phyloP scores from a whole-genome alignment of 2,329 filamentous ascomycete genomes.

The Waltergamsia citrina region DNA sequence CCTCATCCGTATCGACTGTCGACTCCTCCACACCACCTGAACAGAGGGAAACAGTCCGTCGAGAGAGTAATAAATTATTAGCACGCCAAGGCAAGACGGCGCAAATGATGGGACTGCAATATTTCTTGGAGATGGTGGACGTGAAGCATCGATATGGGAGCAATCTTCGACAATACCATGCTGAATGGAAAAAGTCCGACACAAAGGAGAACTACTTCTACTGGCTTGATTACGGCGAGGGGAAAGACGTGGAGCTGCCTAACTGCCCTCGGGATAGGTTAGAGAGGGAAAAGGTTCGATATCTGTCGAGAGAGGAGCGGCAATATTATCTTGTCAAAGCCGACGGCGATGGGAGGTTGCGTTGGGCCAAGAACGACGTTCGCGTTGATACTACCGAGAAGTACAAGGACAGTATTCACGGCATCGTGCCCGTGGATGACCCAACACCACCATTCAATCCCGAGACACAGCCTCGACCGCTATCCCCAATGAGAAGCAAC shows the following conservation, averaged over 20 bases:
- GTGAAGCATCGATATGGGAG: conserved; percentile 80
- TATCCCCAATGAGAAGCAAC: conserved; percentile 7
- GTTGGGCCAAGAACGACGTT: conserved; percentile 76
- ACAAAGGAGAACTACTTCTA: conserved; percentile 89
- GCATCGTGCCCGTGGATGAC: conserved; percentile 56
- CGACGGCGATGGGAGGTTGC: conserved; percentile 64
- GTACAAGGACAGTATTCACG: conserved; percentile 73
- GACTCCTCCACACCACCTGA: conserved; percentile 22
- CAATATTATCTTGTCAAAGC: conserved; percentile 72
- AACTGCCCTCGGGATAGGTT: conserved; percentile 65
- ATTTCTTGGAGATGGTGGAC: conserved; percentile 81
- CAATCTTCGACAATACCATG: conserved; percentile 73
- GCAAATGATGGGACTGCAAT: conserved; percentile 75
- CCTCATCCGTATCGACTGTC: conserved; percentile 20
- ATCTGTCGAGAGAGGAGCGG: conserved; percentile 74
- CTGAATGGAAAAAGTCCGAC: conserved; percentile 68
- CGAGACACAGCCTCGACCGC: conserved; percentile 7
- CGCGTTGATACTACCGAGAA: conserved; percentile 67
- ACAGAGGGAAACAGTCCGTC: conserved; percentile 25
- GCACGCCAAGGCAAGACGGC: conserved; percentile 53
- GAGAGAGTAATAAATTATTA: conserved; percentile 37
- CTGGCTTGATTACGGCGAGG: conserved; percentile 80
- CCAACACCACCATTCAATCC: conserved; percentile 42
- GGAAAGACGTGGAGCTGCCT: conserved; percentile 58
- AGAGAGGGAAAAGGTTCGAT: conserved; percentile 72